Evolutionary conservation across 306 rosid species (phyloP).

Genomic region (Ochetophila trinervis): DNA sequence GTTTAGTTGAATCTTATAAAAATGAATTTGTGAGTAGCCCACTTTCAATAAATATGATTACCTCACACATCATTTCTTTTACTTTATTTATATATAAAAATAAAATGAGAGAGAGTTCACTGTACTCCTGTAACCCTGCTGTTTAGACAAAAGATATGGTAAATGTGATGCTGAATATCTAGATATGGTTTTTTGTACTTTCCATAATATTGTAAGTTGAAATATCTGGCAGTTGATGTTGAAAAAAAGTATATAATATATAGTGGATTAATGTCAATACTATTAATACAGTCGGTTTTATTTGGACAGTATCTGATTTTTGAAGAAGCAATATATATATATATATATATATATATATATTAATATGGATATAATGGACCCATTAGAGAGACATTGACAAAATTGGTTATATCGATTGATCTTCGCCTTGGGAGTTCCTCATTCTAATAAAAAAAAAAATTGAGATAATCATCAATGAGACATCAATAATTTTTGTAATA

Average conservation of each 20-base stretch:
- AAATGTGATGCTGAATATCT: background rate
- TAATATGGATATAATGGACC: conserved; percentile 4
- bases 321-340: no score
- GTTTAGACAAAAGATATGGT: background rate
- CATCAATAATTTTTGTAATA: no score
- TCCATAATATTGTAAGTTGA: background rate
- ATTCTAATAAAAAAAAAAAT: background rate
- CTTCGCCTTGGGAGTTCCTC: background rate
- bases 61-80: background rate
- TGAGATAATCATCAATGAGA: background rate
- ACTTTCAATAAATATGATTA: background rate
- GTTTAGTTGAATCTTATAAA: background rate
- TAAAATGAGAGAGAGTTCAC: no score
- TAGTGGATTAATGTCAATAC: conserved; percentile 1
- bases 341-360: no score
- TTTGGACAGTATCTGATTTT: background rate
- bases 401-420: background rate
- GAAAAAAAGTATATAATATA: conserved; percentile 7
- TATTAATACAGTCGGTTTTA: conserved; percentile 11
- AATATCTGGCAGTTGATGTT: conserved; percentile 5
- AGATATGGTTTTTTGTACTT: background rate
- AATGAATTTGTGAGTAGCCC: background rate
- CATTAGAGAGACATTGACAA: conserved; percentile 3
- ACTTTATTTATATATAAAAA: background rate
- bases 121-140: no score